Base-by-base conservation (phyloP, 108 stramenopile genomes). In the Seminavis robusta region DNA sequence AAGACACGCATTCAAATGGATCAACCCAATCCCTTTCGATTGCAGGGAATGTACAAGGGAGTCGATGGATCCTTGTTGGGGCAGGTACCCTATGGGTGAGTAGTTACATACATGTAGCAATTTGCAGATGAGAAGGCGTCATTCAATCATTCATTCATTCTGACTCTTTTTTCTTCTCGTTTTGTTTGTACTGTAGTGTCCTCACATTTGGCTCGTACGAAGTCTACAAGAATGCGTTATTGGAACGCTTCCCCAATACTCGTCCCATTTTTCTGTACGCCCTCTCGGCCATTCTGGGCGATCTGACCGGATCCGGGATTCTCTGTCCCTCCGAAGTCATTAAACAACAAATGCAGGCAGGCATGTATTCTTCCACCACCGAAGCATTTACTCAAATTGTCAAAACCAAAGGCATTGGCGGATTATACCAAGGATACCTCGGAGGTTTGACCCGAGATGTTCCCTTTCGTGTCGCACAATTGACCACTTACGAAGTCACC, bases 1-100 rank as follows among this genome's bases (percentile, higher is more conserved):
- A 94, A 94, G 61, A 94, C 92, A n/a, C 33, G 88, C n/a, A 79
- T 94, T 60, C 88, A 90, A 60, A 81, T 84, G 63, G 68, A 69
- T 8, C 71, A 74, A 50, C 58, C 73, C 25, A 80, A 81, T 51
- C 69, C 81, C 13, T 77, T 82, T 24, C 49, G 63, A 29, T 21
- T 74, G 36, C 49, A 28, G 6, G 82, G 86, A 15, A 56, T 91
- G 20, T 87, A 79, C 51, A 67, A 54, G 32, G 86, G 85, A 0
- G 69, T 84, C 21, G 57, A 42, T 24, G 83, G 83, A 19, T 72
- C 76, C 41, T 62, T 91, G 23, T 31, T 85, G 11, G 90, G 90
- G 11, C 90, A 91, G 54, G 73, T 91, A 11, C 90, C 90, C 0
- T 90, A 90, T 42, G 89, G 83, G 63, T 75, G 52, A 42, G 69